phyloP scores from a whole-genome alignment of 2,329 filamentous ascomycete species.

The Aureobasidium sp. region DNA sequence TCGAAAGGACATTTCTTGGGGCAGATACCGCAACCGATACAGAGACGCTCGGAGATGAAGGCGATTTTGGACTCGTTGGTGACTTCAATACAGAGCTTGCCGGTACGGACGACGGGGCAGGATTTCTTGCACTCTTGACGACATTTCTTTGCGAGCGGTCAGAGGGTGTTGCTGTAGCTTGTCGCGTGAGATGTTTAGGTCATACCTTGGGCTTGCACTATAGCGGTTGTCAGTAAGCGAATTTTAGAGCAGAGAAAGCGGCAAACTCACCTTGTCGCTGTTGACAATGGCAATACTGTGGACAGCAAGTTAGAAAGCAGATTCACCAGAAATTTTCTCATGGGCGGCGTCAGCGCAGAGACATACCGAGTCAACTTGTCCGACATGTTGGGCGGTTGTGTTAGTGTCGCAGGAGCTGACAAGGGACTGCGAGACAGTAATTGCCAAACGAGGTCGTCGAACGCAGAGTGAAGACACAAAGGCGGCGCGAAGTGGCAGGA shows the following conservation, averaged over 20 bases:
- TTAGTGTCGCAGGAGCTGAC: neutral
- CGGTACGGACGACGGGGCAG: conserved; percentile 92
- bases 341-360: neutral
- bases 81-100: conserved; percentile 97
- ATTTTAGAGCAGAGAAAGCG: conserved; percentile 15
- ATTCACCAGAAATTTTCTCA: conserved; percentile 11
- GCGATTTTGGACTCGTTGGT: conserved; percentile 80
- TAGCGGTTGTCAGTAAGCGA: conserved; percentile 15
- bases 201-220: conserved; percentile 84
- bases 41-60: conserved; percentile 93
- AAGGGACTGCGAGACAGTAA: neutral
- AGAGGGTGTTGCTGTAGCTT: conserved; percentile 13
- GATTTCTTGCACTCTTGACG: conserved; percentile 99
- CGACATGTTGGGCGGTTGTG: conserved; percentile 50
- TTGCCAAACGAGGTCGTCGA: neutral
- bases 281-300: conserved; percentile 96
- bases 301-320: conserved; percentile 10
- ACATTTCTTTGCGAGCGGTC: conserved; percentile 61
- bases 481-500: neutral
- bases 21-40: conserved; percentile 98
- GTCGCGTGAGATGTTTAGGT: neutral
- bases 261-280: conserved; percentile 72
- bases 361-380: conserved; percentile 90
- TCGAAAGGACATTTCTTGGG: conserved; percentile 99
- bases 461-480: neutral